Evolutionary conservation across 2,329 filamentous ascomycete species (phyloP), one percentile per base, ranked within the genome.

Genomic region (Orbilia ellipsospora): DNA sequence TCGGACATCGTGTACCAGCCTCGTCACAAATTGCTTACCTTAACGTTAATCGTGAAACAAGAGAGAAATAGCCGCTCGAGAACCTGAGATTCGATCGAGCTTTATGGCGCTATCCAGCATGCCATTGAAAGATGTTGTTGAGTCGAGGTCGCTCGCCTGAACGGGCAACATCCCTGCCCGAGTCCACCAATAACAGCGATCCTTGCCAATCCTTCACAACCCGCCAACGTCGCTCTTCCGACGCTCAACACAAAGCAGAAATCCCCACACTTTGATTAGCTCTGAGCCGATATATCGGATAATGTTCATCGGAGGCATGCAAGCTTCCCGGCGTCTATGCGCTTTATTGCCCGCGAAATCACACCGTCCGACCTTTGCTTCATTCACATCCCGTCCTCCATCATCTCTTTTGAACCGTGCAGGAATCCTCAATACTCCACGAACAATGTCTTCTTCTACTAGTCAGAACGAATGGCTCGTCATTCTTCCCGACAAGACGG

Each of bases 391-490:
- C 20, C 48, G 20, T 12, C 28, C 40, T 16, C 15, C 12, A 8
- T 44, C 20, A 60, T 45, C 18, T 51, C 65, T 52, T 26, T 13
- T 61, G 13, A 23, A 23, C 16, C 44, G 50, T 23, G 40, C 4
- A 15, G 26, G 16, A 60, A 45, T 44, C 50, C 8, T 23, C 28
- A 0, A 51, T 36, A 26, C 45, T 42, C 52, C 42, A 44, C 72
- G 72, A 42, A 44, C 72, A 52, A 76, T 65, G 64, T 62, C 59
- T 18, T 31, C 69, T 45, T n/a, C 69, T 31, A 40, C 36, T 10
- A 55, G 52, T 15, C 51, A 76, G 16, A 76, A 76, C 60, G 72
- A 76, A 61, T 76, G 72, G 72, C 72, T 76, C 40, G 72, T 76
- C 59, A 70, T 76, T 44, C 59, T 70, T 15, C 72, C 72, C 20